Conservation (phyloP, 345 rosid species). For the Dovyalis caffra region DNA sequence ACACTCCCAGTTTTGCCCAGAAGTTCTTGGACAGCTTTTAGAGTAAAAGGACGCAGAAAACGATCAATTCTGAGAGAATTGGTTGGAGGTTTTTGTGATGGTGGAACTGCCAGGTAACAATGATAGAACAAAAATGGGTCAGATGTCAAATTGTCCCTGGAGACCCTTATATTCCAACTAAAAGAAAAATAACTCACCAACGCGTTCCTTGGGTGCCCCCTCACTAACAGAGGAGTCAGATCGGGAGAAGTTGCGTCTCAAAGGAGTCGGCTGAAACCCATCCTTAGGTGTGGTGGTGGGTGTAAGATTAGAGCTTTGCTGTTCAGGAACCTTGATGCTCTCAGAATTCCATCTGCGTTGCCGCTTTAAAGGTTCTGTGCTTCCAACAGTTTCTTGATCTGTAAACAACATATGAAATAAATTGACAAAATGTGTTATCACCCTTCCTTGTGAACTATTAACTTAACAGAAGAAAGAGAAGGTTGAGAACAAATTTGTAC, state of each 20-base stretch:
- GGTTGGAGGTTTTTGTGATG: slow-evolving; percentile 72
- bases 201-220: slow-evolving; percentile 74
- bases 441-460: neutral
- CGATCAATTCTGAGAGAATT: slow-evolving; percentile 81
- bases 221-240: slow-evolving; percentile 65
- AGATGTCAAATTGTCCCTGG: slow-evolving; percentile 1
- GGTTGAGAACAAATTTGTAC: neutral
- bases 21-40: slow-evolving; percentile 97
- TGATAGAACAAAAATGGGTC: neutral
- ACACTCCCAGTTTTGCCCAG: slow-evolving; percentile 80
- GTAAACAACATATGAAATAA: slow-evolving; percentile 10
- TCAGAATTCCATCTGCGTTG: slow-evolving; percentile 91
- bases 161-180: neutral
- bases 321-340: slow-evolving; percentile 56
- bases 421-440: neutral
- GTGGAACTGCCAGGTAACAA: slow-evolving; percentile 64
- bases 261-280: slow-evolving; percentile 34
- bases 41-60: slow-evolving; percentile 92
- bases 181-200: slow-evolving; percentile 52
- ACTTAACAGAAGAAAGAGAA: neutral
- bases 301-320: slow-evolving; percentile 42
- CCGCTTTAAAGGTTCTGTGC: slow-evolving; percentile 72
- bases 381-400: slow-evolving; percentile 70
- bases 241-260: slow-evolving; percentile 58
- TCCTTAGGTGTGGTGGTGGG: slow-evolving; percentile 64